phyloP scores from a whole-genome alignment of 768 basidiomycete species.

The Vishniacozyma victoriae region DNA sequence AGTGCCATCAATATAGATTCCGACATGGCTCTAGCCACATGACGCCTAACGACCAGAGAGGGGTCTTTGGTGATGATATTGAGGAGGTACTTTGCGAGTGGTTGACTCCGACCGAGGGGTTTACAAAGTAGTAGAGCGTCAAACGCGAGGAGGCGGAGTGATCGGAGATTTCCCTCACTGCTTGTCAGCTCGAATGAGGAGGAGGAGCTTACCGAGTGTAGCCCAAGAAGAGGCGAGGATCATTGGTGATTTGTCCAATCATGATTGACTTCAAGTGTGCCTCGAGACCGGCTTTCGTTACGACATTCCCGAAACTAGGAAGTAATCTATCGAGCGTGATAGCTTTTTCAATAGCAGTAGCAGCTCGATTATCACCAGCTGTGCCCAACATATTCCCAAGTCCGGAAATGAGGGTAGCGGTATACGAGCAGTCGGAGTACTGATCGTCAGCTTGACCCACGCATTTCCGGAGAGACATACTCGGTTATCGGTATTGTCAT shows the following conservation, averaged over 20 bases:
- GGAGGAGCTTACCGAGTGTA: constrained; percentile 69
- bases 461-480: constrained; percentile 52
- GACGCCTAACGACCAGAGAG: constrained; percentile 72
- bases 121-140: constrained; percentile 74
- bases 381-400: constrained; percentile 70
- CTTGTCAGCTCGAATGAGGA: background rate
- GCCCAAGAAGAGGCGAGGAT: constrained; percentile 61
- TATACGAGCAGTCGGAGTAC: constrained; percentile 88
- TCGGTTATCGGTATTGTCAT: constrained; percentile 86
- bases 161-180: constrained; percentile 89
- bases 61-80: constrained; percentile 80
- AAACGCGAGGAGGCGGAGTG: constrained; percentile 87
- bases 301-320: constrained; percentile 87
- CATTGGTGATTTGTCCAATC: constrained; percentile 24
- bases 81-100: constrained; percentile 75
- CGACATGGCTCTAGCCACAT: constrained; percentile 77
- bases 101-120: constrained; percentile 79
- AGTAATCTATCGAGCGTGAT: constrained; percentile 91
- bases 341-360: constrained; percentile 78
- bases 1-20: constrained; percentile 80
- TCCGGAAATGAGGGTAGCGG: constrained; percentile 76
- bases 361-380: constrained; percentile 37
- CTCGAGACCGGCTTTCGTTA: constrained; percentile 85
- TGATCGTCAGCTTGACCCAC: constrained; percentile 38
- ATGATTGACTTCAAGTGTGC: constrained; percentile 19